These are phyloP conservation scores for Jacaranda mimosifolia DNA, from an alignment of 257 asterid genomes.

Conservation along the genomic window DNA sequence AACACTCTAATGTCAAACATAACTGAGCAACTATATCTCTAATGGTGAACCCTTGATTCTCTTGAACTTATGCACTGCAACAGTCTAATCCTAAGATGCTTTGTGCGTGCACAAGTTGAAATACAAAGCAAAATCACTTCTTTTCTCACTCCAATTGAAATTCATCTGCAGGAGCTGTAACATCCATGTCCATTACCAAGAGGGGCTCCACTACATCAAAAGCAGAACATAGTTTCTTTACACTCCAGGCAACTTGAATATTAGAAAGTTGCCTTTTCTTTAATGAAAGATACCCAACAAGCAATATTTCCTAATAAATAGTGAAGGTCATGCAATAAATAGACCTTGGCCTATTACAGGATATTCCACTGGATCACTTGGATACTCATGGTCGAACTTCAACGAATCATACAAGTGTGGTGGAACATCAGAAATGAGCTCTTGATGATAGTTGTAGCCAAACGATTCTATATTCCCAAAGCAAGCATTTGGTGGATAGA, in stretches of 20 bases:
- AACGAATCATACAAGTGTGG: slow-evolving; percentile 56
- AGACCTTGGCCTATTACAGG: slow-evolving; percentile 79
- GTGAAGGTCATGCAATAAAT: slow-evolving; percentile 53
- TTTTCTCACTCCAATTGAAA: too few species aligned
- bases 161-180: too few species aligned
- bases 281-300: slow-evolving; percentile 29
- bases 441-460: slow-evolving; percentile 43
- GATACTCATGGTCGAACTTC: slow-evolving; percentile 21
- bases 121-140: too few species aligned
- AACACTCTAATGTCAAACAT: too few species aligned
- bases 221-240: slow-evolving; percentile 43
- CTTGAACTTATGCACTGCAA: too few species aligned
- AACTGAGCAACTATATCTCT: too few species aligned
- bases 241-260: slow-evolving; percentile 44
- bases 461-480: slow-evolving; percentile 46
- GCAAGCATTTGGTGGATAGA: slow-evolving; percentile 41
- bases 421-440: slow-evolving; percentile 50
- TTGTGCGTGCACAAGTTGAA: too few species aligned
- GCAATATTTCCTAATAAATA: slow-evolving; percentile 23
- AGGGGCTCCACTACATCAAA: slow-evolving; percentile 33
- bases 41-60: too few species aligned
- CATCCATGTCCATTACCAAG: not conserved
- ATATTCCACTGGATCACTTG: slow-evolving; percentile 61
- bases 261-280: slow-evolving; percentile 41
- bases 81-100: too few species aligned